phyloP scores from a whole-genome alignment of 345 rosid species.

The Eucalyptus albens region DNA sequence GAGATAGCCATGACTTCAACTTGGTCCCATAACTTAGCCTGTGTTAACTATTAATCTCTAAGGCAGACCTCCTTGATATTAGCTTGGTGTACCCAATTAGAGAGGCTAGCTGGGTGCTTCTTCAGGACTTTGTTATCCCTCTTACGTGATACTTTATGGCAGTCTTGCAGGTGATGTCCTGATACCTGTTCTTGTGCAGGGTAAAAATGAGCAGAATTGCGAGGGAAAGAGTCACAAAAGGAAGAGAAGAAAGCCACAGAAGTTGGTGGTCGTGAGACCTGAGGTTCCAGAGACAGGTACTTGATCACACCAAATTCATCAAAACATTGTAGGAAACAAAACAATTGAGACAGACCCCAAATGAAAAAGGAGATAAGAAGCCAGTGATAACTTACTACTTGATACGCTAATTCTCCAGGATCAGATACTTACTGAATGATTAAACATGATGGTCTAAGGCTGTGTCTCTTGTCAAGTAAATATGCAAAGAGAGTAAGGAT shows the following conservation, averaged over 20 bases:
- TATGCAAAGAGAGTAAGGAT: background rate
- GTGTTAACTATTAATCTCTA: background rate
- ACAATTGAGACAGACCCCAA: background rate
- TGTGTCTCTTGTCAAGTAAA: background rate
- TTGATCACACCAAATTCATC: background rate
- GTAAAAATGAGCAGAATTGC: background rate
- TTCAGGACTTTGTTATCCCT: background rate
- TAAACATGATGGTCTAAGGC: background rate
- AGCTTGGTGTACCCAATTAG: background rate
- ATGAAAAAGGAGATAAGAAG: background rate
- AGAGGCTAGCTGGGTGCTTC: background rate
- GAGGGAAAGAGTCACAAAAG: background rate
- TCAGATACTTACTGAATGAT: background rate
- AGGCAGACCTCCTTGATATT: background rate
- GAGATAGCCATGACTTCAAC: background rate
- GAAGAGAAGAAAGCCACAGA: background rate
- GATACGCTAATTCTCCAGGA: background rate
- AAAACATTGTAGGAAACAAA: background rate
- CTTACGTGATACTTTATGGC: background rate
- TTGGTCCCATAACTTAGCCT: background rate
- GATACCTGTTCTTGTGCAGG: background rate
- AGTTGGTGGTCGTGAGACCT: background rate
- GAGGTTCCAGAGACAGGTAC: background rate
- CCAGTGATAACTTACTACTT: background rate
- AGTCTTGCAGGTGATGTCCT: background rate